A percentile compares a stretch with the other conserved stretches of the same genome.
These are phyloP conservation scores for Blastobotrys ciferrii DNA, from an alignment of 1,139 yeast genomes.

Conservation along the genomic window DNA sequence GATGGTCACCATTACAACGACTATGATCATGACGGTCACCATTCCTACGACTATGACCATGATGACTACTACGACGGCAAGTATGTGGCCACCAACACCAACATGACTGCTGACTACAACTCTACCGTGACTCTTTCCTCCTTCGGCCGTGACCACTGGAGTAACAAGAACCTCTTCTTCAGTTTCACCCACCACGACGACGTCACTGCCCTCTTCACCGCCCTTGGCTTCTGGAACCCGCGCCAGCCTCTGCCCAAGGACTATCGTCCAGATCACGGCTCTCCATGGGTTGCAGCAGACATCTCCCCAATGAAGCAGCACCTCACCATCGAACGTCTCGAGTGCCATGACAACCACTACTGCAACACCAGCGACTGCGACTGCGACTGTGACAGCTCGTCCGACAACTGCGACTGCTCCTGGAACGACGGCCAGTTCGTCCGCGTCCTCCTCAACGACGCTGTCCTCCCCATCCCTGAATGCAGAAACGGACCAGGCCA, in stretches of 20 bases:
- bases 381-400: background rate
- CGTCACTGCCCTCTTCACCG: conserved; percentile 9
- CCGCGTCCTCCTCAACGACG: conserved; percentile 57
- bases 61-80: background rate
- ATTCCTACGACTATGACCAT: background rate
- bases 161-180: conserved; percentile 5
- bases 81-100: background rate
- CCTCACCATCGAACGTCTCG: conserved; percentile 47
- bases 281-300: conserved; percentile 3
- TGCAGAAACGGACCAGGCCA: conserved; percentile 54
- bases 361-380: conserved; percentile 4
- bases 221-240: conserved; percentile 9
- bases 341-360: conserved; percentile 32
- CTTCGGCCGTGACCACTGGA: background rate
- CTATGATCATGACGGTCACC: background rate
- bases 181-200: conserved; percentile 12
- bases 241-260: conserved; percentile 6
- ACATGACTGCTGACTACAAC: background rate
- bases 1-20: background rate
- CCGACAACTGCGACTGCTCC: background rate
- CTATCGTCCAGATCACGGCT: conserved; percentile 3
- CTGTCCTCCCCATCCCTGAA: conserved; percentile 53
- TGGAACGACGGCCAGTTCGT: conserved; percentile 30
- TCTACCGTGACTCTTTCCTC: background rate
- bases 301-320: conserved; percentile 53